These are phyloP conservation scores for Amaranthus cruentus DNA, from an alignment of 148 eudicot species.

Conservation along the genomic window DNA sequence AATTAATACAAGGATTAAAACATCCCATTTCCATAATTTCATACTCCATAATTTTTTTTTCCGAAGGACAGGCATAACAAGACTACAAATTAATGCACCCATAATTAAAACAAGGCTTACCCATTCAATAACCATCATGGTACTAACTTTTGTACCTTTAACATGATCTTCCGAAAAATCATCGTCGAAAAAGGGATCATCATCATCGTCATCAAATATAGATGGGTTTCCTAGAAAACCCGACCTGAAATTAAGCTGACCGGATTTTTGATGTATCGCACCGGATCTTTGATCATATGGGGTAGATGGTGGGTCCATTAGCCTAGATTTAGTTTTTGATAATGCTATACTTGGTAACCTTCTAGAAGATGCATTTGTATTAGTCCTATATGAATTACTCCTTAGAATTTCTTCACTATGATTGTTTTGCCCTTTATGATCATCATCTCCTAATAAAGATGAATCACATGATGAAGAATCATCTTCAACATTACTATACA, in stretches of 20 bases:
- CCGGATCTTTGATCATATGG: conserved; percentile 20
- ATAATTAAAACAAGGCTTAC: conserved; percentile 51
- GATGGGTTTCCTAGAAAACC: conserved; percentile 35
- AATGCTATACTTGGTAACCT: conserved; percentile 28
- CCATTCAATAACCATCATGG: conserved; percentile 52
- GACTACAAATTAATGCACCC: conserved; percentile 39
- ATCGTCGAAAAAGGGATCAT: conserved; percentile 58
- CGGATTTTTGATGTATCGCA: conserved; percentile 17
- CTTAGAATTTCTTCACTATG: conserved; percentile 36
- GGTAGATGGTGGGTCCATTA: conserved; percentile 39
- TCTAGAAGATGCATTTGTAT: conserved; percentile 34
- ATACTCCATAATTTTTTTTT: conserved; percentile 34
- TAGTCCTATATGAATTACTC: conserved; percentile 34
- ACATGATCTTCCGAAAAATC: conserved; percentile 55
- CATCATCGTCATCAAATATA: conserved; percentile 64
- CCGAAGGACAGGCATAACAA: conserved; percentile 32
- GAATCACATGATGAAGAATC: conserved; percentile 17
- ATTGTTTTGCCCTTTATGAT: background rate
- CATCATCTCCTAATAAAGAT: conserved; percentile 5
- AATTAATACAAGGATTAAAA: conserved; percentile 64
- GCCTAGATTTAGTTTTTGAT: conserved; percentile 50
- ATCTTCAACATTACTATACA: conserved; percentile 27
- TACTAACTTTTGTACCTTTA: conserved; percentile 31
- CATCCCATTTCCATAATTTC: conserved; percentile 86
- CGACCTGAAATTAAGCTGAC: conserved; percentile 22